Percentiles rank a stretch among this genome's conserved stretches.
Conservation (phyloP, 768 basidiomycete genomes). For the Amanita thiersii region DNA sequence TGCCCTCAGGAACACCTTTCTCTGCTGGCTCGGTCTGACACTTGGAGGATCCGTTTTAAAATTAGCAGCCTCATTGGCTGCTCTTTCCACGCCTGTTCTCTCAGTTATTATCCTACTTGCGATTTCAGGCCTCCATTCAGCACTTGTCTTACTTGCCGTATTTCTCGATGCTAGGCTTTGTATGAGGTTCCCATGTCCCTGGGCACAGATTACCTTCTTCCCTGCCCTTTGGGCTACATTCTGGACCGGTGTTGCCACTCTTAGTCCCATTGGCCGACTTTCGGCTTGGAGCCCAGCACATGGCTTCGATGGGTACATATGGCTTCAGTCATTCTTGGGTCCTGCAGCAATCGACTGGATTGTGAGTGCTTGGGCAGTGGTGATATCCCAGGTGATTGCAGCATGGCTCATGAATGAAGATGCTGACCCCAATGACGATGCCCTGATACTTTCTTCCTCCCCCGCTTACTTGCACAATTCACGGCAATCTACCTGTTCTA, state of each 20-base stretch:
- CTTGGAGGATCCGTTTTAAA: constrained; percentile 33
- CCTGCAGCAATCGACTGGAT: constrained; percentile 64
- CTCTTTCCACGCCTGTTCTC: constrained; percentile 42
- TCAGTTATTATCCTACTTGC: constrained; percentile 40
- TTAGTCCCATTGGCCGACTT: constrained; percentile 66
- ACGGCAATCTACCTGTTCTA: neutral
- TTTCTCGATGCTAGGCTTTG: constrained; percentile 29
- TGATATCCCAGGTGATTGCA: constrained; percentile 46
- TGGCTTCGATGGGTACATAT: constrained; percentile 47
- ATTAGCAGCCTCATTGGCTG: constrained; percentile 35
- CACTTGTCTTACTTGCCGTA: constrained; percentile 29
- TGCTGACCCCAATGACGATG: constrained; percentile 14
- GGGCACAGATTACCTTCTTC: constrained; percentile 48
- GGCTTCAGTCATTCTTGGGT: constrained; percentile 55
- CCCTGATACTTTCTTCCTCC: constrained; percentile 10
- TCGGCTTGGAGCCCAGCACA: constrained; percentile 61
- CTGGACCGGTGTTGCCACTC: constrained; percentile 46
- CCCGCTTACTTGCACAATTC: neutral
- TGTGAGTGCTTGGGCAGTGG: constrained; percentile 67
- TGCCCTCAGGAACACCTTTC: constrained; percentile 13
- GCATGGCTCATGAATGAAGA: constrained; percentile 47
- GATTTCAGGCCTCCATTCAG: constrained; percentile 36
- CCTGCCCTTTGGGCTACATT: constrained; percentile 61
- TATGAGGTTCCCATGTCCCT: constrained; percentile 22
- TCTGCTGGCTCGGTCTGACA: constrained; percentile 30